Conservation (phyloP, 2,329 filamentous ascomycete species). For the Neonectria magnoliae region DNA sequence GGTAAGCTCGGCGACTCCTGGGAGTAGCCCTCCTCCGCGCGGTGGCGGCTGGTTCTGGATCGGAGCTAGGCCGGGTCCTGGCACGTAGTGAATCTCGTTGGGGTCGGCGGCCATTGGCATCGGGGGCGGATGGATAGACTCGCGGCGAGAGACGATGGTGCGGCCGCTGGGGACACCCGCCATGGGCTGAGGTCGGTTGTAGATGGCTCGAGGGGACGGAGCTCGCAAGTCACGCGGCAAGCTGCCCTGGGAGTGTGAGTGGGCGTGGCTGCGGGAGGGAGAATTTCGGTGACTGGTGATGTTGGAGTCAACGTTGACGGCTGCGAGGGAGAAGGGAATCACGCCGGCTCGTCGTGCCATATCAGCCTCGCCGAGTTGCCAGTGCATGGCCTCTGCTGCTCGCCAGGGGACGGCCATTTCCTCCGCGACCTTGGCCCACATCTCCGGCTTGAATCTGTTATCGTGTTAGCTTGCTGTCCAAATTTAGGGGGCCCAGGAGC, state of each 20-base stretch:
- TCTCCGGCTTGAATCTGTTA: constrained; percentile 90
- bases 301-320: constrained; percentile 59
- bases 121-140: constrained; percentile 49
- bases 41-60: constrained; percentile 58
- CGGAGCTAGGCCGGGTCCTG: constrained; percentile 60
- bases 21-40: constrained; percentile 60
- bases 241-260: constrained; percentile 59
- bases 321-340: constrained; percentile 80
- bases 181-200: constrained; percentile 51
- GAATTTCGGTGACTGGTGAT: constrained; percentile 53
- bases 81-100: constrained; percentile 45
- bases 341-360: constrained; percentile 94
- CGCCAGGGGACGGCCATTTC: constrained; percentile 97
- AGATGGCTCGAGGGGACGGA: constrained; percentile 53
- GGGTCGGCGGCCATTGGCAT: constrained; percentile 44
- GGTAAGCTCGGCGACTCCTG: constrained; percentile 70
- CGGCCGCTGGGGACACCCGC: constrained; percentile 48
- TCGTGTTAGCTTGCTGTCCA: constrained; percentile 30
- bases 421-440: constrained; percentile 96
- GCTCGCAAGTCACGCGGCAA: constrained; percentile 55
- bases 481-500: not conserved
- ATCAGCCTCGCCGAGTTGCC: constrained; percentile 91
- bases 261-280: constrained; percentile 52
- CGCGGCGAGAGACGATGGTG: constrained; percentile 53
- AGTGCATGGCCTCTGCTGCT: constrained; percentile 97